A percentile compares a stretch with the other conserved stretches of the same genome.
Conservation (phyloP, 805 yeast species). For the Yarrowia deformans region DNA sequence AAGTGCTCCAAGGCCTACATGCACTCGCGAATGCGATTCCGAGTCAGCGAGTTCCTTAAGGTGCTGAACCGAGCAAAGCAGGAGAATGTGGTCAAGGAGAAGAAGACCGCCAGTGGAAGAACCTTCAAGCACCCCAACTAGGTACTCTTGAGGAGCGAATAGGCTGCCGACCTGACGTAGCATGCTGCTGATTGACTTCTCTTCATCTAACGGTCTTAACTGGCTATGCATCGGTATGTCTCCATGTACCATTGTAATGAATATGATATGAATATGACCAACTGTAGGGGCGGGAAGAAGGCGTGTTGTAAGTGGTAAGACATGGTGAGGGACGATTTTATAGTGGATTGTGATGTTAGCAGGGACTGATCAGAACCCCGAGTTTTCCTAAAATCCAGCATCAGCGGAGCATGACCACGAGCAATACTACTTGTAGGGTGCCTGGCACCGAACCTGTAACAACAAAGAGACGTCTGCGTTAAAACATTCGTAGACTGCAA, state of each 20-base stretch:
- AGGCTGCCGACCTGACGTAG: not conserved
- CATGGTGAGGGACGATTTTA: no score
- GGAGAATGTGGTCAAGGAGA: conserved; percentile 80
- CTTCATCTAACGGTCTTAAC: not conserved
- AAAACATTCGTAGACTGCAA: no score
- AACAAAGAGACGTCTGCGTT: no score
- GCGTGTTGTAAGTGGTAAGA: no score
- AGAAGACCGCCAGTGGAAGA: conserved; percentile 78
- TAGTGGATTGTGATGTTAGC: no score
- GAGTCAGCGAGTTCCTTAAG: conserved; percentile 93
- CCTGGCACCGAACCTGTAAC: no score
- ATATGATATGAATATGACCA: not conserved
- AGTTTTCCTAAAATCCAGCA: no score
- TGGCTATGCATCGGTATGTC: conserved; percentile 13
- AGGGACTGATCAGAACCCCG: no score
- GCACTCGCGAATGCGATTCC: conserved; percentile 97
- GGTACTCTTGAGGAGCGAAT: not conserved
- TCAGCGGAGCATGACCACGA: no score
- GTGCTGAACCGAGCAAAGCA: conserved; percentile 97
- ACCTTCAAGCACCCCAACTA: conserved; percentile 56
- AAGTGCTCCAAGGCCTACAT: conserved; percentile 97
- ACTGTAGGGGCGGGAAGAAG: no score
- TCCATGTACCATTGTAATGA: conserved; percentile 7
- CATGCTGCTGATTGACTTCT: not conserved
- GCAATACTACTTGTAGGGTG: no score